Conservation (phyloP, 1,139 yeast species). For the Taphrina betulina region DNA sequence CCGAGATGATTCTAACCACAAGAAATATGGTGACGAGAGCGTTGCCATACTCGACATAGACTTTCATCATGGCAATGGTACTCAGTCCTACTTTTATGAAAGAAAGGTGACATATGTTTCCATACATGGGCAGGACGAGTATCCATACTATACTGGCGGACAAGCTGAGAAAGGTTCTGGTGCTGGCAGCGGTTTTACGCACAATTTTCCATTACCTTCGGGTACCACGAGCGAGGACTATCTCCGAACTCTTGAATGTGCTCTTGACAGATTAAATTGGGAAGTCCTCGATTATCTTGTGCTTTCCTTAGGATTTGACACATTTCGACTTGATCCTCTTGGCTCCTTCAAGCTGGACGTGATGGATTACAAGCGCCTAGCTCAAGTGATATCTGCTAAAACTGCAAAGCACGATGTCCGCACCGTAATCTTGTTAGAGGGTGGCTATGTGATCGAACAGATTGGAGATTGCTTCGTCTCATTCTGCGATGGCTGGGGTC, state of each 20-base stretch:
- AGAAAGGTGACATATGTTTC: constrained; percentile 9
- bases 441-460: constrained; percentile 13
- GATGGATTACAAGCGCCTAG: neutral
- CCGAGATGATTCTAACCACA: neutral
- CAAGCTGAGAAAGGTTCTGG: neutral
- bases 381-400: neutral
- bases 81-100: constrained; percentile 6
- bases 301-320: constrained; percentile 17
- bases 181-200: neutral
- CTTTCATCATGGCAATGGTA: constrained; percentile 29
- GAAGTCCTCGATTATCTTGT: neutral
- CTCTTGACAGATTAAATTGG: neutral
- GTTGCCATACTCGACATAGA: constrained; percentile 8
- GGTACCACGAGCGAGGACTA: neutral
- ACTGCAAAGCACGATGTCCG: neutral
- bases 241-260: constrained; percentile 1
- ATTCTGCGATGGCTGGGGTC: constrained; percentile 3
- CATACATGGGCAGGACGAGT: constrained; percentile 11
- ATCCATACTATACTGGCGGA: constrained; percentile 15
- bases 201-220: constrained; percentile 11
- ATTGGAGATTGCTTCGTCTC: constrained; percentile 1
- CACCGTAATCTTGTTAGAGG: constrained; percentile 8
- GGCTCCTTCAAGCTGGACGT: constrained; percentile 9
- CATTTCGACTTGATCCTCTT: constrained; percentile 12
- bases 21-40: neutral